Base-by-base conservation (phyloP, 805 yeast genomes). In the Suhomyces canberraensis region DNA sequence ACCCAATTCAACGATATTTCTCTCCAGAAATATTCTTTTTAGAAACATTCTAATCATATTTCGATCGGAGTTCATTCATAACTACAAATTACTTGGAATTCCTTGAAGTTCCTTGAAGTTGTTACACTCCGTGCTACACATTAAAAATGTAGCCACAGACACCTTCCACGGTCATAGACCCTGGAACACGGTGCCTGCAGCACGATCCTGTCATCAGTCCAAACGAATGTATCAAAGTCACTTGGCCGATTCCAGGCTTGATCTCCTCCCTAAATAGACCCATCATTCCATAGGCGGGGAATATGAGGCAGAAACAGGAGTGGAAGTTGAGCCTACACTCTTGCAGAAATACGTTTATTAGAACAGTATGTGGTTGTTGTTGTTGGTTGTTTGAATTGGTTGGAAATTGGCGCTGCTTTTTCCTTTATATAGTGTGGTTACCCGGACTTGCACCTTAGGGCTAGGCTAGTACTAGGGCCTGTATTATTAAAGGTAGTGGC, bases 301-400 rank as follows among this genome's bases (percentile, higher is more conserved):
- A 67, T 47, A 52, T 66, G 80, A 67, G 80, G 80, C 83, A 77
- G 83, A 77, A 76, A 64, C 62, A 71, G 81, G 82, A 76, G 81
- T 57, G 33, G n/a, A n/a, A n/a, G n/a, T n/a, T n/a, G n/a, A n/a
- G n/a, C n/a, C n/a, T n/a, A n/a, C n/a, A n/a, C n/a, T n/a, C n/a
- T n/a, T n/a, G n/a, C n/a, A n/a, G n/a, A n/a, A n/a, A n/a, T n/a
- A n/a, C 21, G 14, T 33, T 40, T 36, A 32, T 34, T 33, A 5
- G 20, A 31, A 7, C 9, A 19, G 16, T 11, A 11, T 31, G 22
- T 25, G n/a, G 19, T 14, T 4, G 18, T 11, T 26, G 16, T 26
- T 26, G 29, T 36, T 29, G 31, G 5, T 19, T 16, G 29, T 16
- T 35, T 24, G 32, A 13, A n/a, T n/a, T 17, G 22, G 21, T 15